phyloP scores from a whole-genome alignment of 139 green algal genomes.

The Coelastrella sp. region DNA sequence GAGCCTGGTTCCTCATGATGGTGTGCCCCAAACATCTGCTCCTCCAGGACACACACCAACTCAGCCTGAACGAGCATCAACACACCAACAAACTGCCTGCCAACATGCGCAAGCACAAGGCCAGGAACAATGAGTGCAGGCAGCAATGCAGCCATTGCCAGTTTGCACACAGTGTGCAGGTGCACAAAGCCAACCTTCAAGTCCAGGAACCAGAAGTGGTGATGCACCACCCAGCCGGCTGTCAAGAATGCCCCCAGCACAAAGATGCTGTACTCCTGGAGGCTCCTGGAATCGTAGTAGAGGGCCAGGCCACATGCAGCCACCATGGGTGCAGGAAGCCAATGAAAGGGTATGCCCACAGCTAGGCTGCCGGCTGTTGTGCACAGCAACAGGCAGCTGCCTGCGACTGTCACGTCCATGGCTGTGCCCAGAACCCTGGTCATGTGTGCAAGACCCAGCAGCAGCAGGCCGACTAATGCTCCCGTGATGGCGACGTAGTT shows the following conservation, averaged over 20 bases:
- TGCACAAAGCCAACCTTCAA: constrained; percentile 69
- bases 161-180: constrained; percentile 77
- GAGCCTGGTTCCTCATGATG: constrained; percentile 51
- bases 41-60: constrained; percentile 82
- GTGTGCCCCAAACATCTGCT: constrained; percentile 71
- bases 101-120: constrained; percentile 56
- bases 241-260: constrained; percentile 67
- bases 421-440: constrained; percentile 57
- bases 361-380: constrained; percentile 74
- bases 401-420: constrained; percentile 65
- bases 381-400: constrained; percentile 65
- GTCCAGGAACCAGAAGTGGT: constrained; percentile 89
- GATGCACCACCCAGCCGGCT: constrained; percentile 56
- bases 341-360: constrained; percentile 76
- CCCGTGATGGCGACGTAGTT: constrained; percentile 89
- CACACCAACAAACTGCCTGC: constrained; percentile 48
- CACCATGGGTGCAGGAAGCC: constrained; percentile 87
- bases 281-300: constrained; percentile 78
- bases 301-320: constrained; percentile 85
- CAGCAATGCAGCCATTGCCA: constrained; percentile 76
- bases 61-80: constrained; percentile 70
- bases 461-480: constrained; percentile 77
- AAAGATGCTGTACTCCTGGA: constrained; percentile 89
- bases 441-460: constrained; percentile 69
- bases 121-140: constrained; percentile 83